Base-by-base conservation (phyloP, 2,329 filamentous ascomycete genomes). In the Pseudocercospora fijiensis region DNA sequence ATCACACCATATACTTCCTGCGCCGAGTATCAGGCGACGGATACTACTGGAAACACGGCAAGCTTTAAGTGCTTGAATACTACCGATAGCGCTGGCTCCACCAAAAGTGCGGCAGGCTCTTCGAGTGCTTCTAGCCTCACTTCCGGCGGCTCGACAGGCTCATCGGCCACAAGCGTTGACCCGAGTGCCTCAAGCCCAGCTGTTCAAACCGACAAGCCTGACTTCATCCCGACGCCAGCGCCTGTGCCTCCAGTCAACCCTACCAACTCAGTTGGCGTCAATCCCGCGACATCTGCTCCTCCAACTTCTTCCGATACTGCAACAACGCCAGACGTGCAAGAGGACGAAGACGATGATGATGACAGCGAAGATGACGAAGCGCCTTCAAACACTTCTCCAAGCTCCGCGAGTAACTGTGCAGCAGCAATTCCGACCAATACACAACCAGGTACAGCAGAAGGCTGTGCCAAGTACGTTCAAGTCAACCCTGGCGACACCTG, bases 1-100 rank as follows among this genome's bases (percentile, higher is more conserved):
- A 59, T 66, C 18, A 59, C 56, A 24, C 58, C 52, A 24, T 62
- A 61, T 18, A 59, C 58, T 4, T 57, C 58, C 11, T 59, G 57
- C 20, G 24, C 27, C 3, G 45, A 56, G 41, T 66, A 66, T 52
- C 61, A 66, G 55, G 61, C 33, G 16, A 64, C 62, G 2, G 61
- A 66, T 57, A 59, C 58, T 13, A 58, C 52, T 11, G 64, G 64
- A 16, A 59, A 58, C 16, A 61, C 58, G 22, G 41, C 28, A n/a
- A 66, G 64, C 20, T 58, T 66, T 26, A 43, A 61, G 13, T 56
- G 57, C 22, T 22, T 63, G 57, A 59, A 63, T 24, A 43, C 20
- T 20, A 57, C 55, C 11, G 11, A n/a, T 28, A 52, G 49, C 49
- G 5, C 49, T 10, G 16, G 10, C 22, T 27, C 22, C 20, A 27